Percentiles rank a stretch among this genome's conserved stretches.
Evolutionary conservation across 495 filamentous ascomycete species (phyloP).

Genomic region (Bathelium albidoporum): DNA sequence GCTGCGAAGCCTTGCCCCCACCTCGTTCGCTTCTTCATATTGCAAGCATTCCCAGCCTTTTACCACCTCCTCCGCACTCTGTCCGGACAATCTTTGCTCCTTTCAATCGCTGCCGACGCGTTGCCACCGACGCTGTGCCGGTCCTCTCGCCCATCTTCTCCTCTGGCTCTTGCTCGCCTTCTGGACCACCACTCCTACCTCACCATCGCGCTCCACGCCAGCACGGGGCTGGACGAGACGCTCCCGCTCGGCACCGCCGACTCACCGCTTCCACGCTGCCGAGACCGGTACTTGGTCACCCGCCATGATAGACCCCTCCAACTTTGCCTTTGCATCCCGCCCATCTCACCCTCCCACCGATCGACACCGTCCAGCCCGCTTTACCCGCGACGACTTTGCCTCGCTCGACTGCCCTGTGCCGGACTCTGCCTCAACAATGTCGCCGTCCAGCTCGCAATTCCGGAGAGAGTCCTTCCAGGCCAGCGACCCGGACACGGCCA

Average conservation of each 20-base stretch:
- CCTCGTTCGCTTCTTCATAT: constrained; percentile 4
- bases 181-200: too few relatives aligned
- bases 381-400: neutral
- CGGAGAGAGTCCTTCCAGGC: constrained; percentile 1
- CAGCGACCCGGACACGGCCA: neutral
- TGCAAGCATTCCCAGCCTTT: constrained; percentile 5
- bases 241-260: neutral
- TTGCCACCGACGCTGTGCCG: neutral
- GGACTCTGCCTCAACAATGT: neutral
- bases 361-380: neutral
- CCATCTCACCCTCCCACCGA: neutral
- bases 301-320: constrained; percentile 4
- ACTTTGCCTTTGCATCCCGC: neutral
- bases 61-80: neutral
- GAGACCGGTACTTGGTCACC: constrained; percentile 5
- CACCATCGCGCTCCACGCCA: too few relatives aligned
- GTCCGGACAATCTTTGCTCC: constrained; percentile 3
- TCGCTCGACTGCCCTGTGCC: neutral
- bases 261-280: neutral
- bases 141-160: neutral
- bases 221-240: too few relatives aligned
- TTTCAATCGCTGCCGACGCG: neutral
- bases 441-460: neutral
- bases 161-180: neutral
- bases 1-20: neutral